phyloP scores from a whole-genome alignment of 2,329 filamentous ascomycete genomes.

The Trichoderma endophyticum region DNA sequence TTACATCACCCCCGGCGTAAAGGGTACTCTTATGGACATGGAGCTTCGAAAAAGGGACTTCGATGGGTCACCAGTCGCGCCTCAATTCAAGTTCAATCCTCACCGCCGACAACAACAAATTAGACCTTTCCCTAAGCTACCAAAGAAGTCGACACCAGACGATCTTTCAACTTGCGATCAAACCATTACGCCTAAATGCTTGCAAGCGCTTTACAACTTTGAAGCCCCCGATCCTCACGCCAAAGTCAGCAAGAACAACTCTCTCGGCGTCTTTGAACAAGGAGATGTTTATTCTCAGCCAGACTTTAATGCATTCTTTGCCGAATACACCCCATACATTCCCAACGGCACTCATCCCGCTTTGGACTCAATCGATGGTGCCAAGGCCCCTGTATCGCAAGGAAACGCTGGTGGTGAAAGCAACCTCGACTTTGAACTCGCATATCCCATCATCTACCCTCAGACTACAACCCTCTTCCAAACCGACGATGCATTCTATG shows the following conservation, averaged over 20 bases:
- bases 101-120: background rate
- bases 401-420: conserved; percentile 37
- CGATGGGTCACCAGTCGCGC: background rate
- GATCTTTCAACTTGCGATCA: conserved; percentile 40
- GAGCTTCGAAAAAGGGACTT: conserved; percentile 9
- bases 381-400: conserved; percentile 14
- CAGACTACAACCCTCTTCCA: conserved; percentile 46
- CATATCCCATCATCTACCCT: conserved; percentile 50
- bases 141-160: background rate
- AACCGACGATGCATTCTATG: conserved; percentile 39
- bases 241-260: conserved; percentile 36
- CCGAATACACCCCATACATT: conserved; percentile 32
- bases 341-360: conserved; percentile 19
- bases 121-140: background rate
- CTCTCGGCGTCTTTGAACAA: conserved; percentile 50
- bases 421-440: conserved; percentile 48
- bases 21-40: conserved; percentile 17
- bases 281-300: conserved; percentile 49
- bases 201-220: conserved; percentile 46
- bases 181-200: conserved; percentile 56
- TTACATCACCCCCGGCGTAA: conserved; percentile 39
- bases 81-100: background rate
- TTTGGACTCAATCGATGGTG: conserved; percentile 20
- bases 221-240: conserved; percentile 25
- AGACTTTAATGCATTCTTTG: conserved; percentile 49